phyloP scores from a whole-genome alignment of 331 rosid genomes.

The Saraca asoca region DNA sequence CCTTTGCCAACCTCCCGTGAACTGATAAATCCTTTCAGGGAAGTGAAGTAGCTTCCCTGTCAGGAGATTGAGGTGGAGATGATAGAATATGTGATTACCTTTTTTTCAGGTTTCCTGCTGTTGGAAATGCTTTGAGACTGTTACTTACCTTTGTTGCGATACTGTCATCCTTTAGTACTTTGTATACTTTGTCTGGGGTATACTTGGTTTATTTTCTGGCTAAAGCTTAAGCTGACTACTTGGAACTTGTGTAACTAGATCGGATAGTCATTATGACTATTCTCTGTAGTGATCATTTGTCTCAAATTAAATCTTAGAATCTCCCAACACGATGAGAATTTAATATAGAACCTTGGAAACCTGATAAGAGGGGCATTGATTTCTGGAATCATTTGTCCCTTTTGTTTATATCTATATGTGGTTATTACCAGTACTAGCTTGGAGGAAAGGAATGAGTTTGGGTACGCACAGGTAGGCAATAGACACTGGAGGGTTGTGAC shows the following conservation, averaged over 20 bases:
- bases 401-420: neutral
- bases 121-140: neutral
- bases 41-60: neutral
- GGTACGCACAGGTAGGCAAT: neutral
- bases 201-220: neutral
- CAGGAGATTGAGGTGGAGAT: neutral
- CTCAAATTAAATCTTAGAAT: neutral
- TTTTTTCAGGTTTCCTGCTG: neutral
- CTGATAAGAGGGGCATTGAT: neutral
- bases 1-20: neutral
- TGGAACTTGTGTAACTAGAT: neutral
- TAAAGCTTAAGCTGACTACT: neutral
- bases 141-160: neutral
- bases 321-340: neutral
- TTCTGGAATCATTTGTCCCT: neutral
- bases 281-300: neutral
- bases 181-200: neutral
- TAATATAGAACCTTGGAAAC: neutral
- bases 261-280: neutral
- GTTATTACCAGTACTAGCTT: too few relatives aligned
- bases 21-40: neutral
- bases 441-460: neutral
- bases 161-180: neutral
- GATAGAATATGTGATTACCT: neutral
- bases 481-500: neutral